Evolutionary conservation across 495 filamentous ascomycete species (phyloP), one percentile per base, ranked within the genome.

Genomic region (Viridothelium virens): DNA sequence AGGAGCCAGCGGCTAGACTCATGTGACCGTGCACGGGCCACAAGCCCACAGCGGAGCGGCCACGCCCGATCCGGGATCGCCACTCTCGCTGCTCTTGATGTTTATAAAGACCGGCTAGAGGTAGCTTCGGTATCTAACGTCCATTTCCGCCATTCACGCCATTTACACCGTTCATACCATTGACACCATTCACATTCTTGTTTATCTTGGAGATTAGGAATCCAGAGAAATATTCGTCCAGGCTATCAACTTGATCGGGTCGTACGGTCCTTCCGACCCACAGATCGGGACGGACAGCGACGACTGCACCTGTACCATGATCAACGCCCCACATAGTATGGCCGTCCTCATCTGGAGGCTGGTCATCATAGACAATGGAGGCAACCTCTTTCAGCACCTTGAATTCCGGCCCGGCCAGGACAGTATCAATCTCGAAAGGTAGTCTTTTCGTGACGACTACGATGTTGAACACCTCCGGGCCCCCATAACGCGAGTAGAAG

Each of bases 291-390:
- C 75, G 56, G 6, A 74, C 67, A 39, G 75, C 67, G 1, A 74
- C 71, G 0, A 74, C 65, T 9, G 73, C 73, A 0, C 75, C 75
- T 31, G 61, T 77, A 1, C 67, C 68, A 65, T 76, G 74, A 53
- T 74, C 71, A 61, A 74, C 68, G 14, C 68, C 75, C 46, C 65
- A 77, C 33, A 50, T 63, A 36, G 62, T 66, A 61, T 76, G 75
- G 1, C 73, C 73, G 63, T 77, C 73, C 46, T 77, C 75, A 65
- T 77, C 75, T 14, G 75, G 75, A 34, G 73, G 56, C n/a, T 73
- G 64, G 64, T 77, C 75, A 66, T 77, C 75, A 41, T 65, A 77
- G 2, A 76, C 48, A 31, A 76, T 37, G 2, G 69, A 71, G 18
- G 67, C 63, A 3, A 18, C 61, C 10, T 65, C 63, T 9, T 53